Percentiles rank a stretch among this genome's conserved stretches.
Conservation (phyloP, 306 rosid species). For the Canavalia gladiata region DNA sequence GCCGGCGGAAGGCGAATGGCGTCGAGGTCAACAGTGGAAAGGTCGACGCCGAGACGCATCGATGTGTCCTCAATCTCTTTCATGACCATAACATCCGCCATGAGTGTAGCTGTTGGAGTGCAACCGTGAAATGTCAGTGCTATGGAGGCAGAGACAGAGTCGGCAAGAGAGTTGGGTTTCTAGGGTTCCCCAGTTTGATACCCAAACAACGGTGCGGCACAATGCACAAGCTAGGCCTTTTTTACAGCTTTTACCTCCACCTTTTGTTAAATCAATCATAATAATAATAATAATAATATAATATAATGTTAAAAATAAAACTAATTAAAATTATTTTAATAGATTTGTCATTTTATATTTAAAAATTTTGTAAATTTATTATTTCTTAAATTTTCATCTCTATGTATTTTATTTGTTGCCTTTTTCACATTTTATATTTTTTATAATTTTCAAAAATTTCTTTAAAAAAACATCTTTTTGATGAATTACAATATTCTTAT, state of each 20-base stretch:
- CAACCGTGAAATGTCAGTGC: background rate
- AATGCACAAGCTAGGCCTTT: background rate
- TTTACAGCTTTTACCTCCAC: background rate
- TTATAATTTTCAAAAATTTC: too few relatives aligned
- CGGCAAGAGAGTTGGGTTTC: background rate
- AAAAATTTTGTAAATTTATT: too few relatives aligned
- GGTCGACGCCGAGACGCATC: slow-evolving; percentile 68
- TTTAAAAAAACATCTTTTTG: too few relatives aligned
- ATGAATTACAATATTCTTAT: too few relatives aligned
- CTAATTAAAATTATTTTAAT: too few relatives aligned
- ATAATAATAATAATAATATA: too few relatives aligned
- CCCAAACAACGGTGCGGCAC: background rate
- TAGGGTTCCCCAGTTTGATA: slow-evolving; percentile 18
- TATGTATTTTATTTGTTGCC: too few relatives aligned
- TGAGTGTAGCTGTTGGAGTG: background rate
- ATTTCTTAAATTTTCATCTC: too few relatives aligned
- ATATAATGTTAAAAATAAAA: too few relatives aligned
- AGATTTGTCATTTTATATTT: too few relatives aligned
- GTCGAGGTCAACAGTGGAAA: slow-evolving; percentile 63
- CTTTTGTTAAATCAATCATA: too few relatives aligned
- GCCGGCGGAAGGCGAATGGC: slow-evolving; percentile 73
- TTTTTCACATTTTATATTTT: too few relatives aligned
- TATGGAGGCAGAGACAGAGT: background rate
- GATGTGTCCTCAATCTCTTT: slow-evolving; percentile 79
- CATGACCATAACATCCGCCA: slow-evolving; percentile 79